Evolutionary conservation across 2,329 filamentous ascomycete species (phyloP).

Genomic region (Orbilia brochopaga): DNA sequence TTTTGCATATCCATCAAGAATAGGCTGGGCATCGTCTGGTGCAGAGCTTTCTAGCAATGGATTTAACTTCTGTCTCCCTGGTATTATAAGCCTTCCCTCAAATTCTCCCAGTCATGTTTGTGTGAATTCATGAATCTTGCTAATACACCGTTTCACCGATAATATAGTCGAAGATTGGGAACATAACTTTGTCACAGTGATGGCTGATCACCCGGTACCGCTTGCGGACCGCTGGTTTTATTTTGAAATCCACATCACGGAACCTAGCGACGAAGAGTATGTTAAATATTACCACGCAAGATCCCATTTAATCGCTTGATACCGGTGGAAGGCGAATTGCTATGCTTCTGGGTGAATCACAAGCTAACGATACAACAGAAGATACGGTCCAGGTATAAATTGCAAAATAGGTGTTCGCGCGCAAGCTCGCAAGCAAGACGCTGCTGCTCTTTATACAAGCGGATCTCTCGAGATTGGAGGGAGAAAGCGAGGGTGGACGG

Average conservation of each 20-base stretch:
- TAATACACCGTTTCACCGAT: neutral
- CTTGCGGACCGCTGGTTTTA: slow-evolving; percentile 4
- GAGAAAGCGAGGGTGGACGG: no score
- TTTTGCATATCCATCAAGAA: neutral
- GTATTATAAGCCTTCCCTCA: neutral
- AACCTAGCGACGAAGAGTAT: neutral
- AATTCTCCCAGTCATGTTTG: neutral
- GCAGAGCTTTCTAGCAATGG: neutral
- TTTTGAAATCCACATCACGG: slow-evolving; percentile 11
- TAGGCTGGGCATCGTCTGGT: neutral
- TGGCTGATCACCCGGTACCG: slow-evolving; percentile 20
- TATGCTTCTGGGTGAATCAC: no score
- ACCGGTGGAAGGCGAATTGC: neutral
- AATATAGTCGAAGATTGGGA: neutral
- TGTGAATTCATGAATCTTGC: no score
- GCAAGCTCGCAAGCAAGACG: no score
- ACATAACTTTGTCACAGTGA: neutral
- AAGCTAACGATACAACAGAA: no score
- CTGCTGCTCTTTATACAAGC: no score
- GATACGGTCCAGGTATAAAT: no score
- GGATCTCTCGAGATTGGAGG: no score
- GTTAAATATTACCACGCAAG: neutral
- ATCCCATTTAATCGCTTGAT: neutral
- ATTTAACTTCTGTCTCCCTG: neutral
- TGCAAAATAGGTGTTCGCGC: no score